Evolutionary conservation across 345 rosid species (phyloP), one percentile per base, ranked within the genome.

Genomic region (Boechera divaricarpa): DNA sequence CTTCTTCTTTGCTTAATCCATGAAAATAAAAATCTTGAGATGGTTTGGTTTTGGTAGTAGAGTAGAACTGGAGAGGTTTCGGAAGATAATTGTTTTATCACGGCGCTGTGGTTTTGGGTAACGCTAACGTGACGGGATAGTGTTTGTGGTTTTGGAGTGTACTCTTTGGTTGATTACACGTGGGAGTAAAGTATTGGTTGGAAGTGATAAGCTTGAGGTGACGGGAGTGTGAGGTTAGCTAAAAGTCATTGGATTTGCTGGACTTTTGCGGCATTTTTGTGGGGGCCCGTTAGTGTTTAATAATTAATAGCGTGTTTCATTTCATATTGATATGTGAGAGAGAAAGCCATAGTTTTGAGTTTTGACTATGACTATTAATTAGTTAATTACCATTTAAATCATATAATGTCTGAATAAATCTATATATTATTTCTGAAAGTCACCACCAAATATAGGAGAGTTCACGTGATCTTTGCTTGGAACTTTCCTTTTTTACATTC

Each of bases 191-290:
- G 0, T 49, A 52, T 13, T 48, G 64, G 44, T 48, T 31, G 0
- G 0, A 39, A 3, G 2, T 58, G 68, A 71, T 47, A n/a, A 44
- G 44, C 10, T 32, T 47, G 13, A 13, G 68, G 53, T 51, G 73
- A 78, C 69, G 73, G 38, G 26, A 15, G n/a, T 32, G 77, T 78
- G 81, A 72, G 53, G 63, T 15, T 72, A 72, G 73, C 68, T 32
- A 6, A 58, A 65, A 51, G 51, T 66, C 69, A 42, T 65, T 58
- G 24, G 38, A 11, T 39, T 69, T 2, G 38, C 52, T 60, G 36
- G 80, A 76, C 57, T 60, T 63, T 77, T 62, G 70, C 63, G 70
- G 57, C 63, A 54, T 28, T 70, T 26, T 63, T 10, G 73, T 58
- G 49, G 68, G 73, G 77, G 0, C 77, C 68, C 15, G 47, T 49